Percentiles rank a stretch among this genome's conserved stretches.
Evolutionary conservation across 345 rosid species (phyloP).

Genomic region (Moricandia arvensis): DNA sequence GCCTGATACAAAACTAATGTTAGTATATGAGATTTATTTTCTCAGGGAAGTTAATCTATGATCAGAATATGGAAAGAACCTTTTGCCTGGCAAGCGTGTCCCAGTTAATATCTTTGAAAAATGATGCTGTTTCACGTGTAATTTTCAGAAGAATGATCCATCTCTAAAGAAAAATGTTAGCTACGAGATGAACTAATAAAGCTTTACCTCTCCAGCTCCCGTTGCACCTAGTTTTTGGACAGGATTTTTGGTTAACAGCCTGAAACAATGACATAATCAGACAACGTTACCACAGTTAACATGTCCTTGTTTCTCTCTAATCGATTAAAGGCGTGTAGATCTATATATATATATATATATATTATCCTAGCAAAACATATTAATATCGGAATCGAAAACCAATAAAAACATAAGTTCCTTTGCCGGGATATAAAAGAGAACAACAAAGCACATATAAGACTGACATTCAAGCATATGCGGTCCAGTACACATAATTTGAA

Average conservation of each 20-base stretch:
- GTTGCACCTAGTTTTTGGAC: constrained; percentile 91
- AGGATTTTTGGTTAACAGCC: constrained; percentile 86
- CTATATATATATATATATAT: too few relatives aligned
- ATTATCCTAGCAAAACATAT: too few relatives aligned
- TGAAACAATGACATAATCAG: constrained; percentile 37
- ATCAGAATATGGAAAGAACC: constrained; percentile 39
- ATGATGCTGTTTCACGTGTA: constrained; percentile 77
- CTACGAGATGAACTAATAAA: not conserved
- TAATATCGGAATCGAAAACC: too few relatives aligned
- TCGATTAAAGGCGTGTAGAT: not conserved
- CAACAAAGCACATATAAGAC: too few relatives aligned
- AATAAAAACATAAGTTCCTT: too few relatives aligned
- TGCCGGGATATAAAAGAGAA: too few relatives aligned
- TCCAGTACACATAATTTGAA: too few relatives aligned
- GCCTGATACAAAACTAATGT: constrained; percentile 56
- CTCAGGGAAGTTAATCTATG: not conserved
- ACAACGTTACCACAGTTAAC: constrained; percentile 7
- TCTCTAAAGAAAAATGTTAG: constrained; percentile 6
- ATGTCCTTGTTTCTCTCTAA: constrained; percentile 2
- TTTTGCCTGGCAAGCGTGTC: constrained; percentile 94
- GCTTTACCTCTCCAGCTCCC: constrained; percentile 78
- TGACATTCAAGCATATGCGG: too few relatives aligned
- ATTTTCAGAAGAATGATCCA: constrained; percentile 14
- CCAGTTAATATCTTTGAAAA: constrained; percentile 93
- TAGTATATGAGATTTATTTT: not conserved